Evolutionary conservation across 192 early-diverging fungal genomes (phyloP).

Genomic region (Phycomyces nitens): DNA sequence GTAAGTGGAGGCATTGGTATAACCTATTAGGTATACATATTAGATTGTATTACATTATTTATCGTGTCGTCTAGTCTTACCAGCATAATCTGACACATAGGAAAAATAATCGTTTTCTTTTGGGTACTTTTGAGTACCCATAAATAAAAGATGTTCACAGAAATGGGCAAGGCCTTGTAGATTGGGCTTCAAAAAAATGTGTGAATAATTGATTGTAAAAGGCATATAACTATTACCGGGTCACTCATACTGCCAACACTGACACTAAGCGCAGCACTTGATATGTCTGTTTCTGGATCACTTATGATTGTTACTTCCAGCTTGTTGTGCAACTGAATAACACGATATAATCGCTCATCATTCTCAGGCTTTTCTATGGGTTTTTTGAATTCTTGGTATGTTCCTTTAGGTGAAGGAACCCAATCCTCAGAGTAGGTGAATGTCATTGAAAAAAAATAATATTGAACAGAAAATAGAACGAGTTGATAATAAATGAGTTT

Average conservation of each 20-base stretch:
- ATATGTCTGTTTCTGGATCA: slow-evolving; percentile 51
- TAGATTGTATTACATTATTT: background rate
- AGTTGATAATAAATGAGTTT: too few relatives aligned
- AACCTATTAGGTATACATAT: slow-evolving; percentile 4
- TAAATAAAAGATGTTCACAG: slow-evolving; percentile 65
- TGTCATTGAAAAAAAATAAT: too few relatives aligned
- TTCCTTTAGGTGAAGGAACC: slow-evolving; percentile 7
- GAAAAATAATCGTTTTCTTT: slow-evolving; percentile 57
- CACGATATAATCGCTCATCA: slow-evolving; percentile 55
- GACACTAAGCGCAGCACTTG: slow-evolving; percentile 56
- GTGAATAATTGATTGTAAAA: background rate
- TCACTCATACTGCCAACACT: slow-evolving; percentile 59
- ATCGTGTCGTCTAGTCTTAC: slow-evolving; percentile 6
- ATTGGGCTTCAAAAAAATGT: slow-evolving; percentile 36
- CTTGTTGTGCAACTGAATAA: slow-evolving; percentile 54
- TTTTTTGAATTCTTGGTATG: slow-evolving; percentile 1
- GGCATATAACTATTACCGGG: slow-evolving; percentile 35
- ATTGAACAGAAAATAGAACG: too few relatives aligned
- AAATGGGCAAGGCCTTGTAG: slow-evolving; percentile 67
- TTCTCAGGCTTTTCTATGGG: slow-evolving; percentile 52
- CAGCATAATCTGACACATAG: slow-evolving; percentile 47
- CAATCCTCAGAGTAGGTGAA: background rate
- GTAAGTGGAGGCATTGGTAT: slow-evolving; percentile 48
- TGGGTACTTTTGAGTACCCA: slow-evolving; percentile 68
- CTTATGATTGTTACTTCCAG: slow-evolving; percentile 56